phyloP scores from a whole-genome alignment of 768 basidiomycete species.

The Stropharia rugosoannulata region DNA sequence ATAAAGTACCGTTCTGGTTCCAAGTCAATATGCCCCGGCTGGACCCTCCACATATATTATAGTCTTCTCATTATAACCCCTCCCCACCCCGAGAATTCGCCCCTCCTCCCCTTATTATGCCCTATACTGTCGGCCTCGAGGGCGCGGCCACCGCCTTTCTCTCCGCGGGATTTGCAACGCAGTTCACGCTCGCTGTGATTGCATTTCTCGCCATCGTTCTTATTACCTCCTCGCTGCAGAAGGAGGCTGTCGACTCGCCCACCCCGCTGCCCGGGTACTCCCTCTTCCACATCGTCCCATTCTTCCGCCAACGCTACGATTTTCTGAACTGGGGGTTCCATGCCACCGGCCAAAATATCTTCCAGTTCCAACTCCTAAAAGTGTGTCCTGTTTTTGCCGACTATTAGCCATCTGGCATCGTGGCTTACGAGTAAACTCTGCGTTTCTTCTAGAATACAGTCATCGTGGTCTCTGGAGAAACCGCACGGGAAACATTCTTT shows the following conservation, averaged over 20 bases:
- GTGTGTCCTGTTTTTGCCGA: slow-evolving; percentile 39
- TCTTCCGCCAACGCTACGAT: slow-evolving; percentile 69
- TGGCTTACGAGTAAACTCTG: slow-evolving; percentile 8
- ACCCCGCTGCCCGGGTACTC: slow-evolving; percentile 56
- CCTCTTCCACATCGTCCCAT: slow-evolving; percentile 59
- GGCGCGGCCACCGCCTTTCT: slow-evolving; percentile 48
- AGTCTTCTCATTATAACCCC: slow-evolving; percentile 19
- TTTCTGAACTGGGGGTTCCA: slow-evolving; percentile 74
- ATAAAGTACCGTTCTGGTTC: slow-evolving; percentile 25
- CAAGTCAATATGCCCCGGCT: slow-evolving; percentile 29
- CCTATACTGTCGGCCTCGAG: slow-evolving; percentile 50
- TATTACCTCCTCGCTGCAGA: slow-evolving; percentile 44
- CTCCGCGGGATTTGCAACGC: slow-evolving; percentile 48
- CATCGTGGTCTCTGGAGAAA: slow-evolving; percentile 74
- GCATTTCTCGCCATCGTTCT: slow-evolving; percentile 45
- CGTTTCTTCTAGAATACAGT: slow-evolving; percentile 57
- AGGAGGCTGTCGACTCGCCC: slow-evolving; percentile 51
- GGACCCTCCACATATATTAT: slow-evolving; percentile 25
- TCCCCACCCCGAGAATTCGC: slow-evolving; percentile 21
- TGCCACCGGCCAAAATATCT: slow-evolving; percentile 61
- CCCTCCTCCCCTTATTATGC: slow-evolving; percentile 35
- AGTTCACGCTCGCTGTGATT: slow-evolving; percentile 47
- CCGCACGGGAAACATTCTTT: slow-evolving; percentile 68
- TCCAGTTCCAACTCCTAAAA: slow-evolving; percentile 67
- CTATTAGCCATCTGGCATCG: slow-evolving; percentile 5